Evolutionary conservation across 805 yeast species (phyloP), one percentile per base, ranked within the genome.

Genomic region (Scheffersomyces coipomensis): DNA sequence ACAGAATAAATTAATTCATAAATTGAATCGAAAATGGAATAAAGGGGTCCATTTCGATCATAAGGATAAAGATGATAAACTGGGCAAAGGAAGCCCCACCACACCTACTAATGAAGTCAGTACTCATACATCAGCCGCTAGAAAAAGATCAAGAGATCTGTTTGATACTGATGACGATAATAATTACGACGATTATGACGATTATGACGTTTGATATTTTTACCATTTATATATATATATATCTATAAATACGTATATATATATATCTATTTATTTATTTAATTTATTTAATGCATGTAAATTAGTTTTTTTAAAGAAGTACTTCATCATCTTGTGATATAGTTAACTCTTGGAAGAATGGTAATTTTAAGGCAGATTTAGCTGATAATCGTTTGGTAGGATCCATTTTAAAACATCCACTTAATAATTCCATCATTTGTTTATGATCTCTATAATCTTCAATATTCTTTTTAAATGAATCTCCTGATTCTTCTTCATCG

Each of bases 371-470:
- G 9, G 81, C 69, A 27, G 79, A 80, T 39, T 66, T 69, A 0
- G 88, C 85, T 5, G 76, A 64, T n/a, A 75, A 65, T 42, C 90
- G 60, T 42, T 75, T 74, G 31, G 58, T 54, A 5, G 82, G 81
- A 58, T 82, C 78, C 71, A 83, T 68, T 29, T 69, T 73, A 52
- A 83, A 70, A 47, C 83, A 78, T 25, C 68, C 73, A 45, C 76
- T 71, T 32, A 83, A 60, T n/a, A 83, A 53, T 39, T 79, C 78
- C 40, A 81, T 61, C 39, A 81, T 74, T 51, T 73, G 64, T 42
- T 64, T 63, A 46, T 48, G 80, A 51, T 71, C 66, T 46, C 57
- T 42, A 45, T 60, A 69, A 34, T 60, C 55, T 49, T 64, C 59
- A 21, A 58, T 21, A 3, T 50, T 49, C 25, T 29, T 31, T 19